Conservation (phyloP, 208 protist species). For the Novymonas esmeraldas region DNA sequence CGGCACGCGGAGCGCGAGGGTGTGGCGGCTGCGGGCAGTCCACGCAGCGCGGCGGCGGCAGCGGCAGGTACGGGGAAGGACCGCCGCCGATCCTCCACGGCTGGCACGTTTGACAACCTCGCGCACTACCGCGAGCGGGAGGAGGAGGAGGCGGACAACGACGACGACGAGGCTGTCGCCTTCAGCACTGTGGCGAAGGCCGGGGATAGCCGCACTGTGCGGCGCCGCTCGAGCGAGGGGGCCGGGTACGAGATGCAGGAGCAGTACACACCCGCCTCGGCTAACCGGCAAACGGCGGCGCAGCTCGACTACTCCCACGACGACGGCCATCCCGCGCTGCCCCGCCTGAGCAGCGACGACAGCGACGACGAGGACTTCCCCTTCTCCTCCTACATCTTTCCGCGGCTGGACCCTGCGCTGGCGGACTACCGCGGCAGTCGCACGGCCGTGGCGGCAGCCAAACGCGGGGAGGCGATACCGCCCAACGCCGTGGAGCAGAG, state of each 20-base stretch:
- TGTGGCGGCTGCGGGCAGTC: constrained; percentile 2
- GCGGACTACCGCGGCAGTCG: constrained; percentile 28
- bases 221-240: neutral
- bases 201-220: neutral
- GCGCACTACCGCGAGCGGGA: constrained; percentile 16
- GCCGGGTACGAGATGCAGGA: neutral
- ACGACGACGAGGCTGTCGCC: neutral
- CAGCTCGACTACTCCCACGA: constrained; percentile 8
- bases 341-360: neutral
- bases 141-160: constrained; percentile 3
- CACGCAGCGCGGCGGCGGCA: neutral
- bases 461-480: constrained; percentile 21
- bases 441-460: constrained; percentile 2
- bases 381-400: constrained; percentile 34
- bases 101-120: neutral
- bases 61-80: neutral
- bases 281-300: constrained; percentile 5
- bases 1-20: constrained; percentile 9
- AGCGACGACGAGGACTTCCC: constrained; percentile 25
- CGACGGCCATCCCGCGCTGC: neutral
- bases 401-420: constrained; percentile 49
- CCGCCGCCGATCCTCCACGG: neutral
- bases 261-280: constrained; percentile 11
- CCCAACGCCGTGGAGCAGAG: constrained; percentile 46
- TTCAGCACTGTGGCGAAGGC: constrained; percentile 5